Evolutionary conservation across 2,329 filamentous ascomycete genomes (phyloP).

Genomic region (Neurospora crassa): DNA sequence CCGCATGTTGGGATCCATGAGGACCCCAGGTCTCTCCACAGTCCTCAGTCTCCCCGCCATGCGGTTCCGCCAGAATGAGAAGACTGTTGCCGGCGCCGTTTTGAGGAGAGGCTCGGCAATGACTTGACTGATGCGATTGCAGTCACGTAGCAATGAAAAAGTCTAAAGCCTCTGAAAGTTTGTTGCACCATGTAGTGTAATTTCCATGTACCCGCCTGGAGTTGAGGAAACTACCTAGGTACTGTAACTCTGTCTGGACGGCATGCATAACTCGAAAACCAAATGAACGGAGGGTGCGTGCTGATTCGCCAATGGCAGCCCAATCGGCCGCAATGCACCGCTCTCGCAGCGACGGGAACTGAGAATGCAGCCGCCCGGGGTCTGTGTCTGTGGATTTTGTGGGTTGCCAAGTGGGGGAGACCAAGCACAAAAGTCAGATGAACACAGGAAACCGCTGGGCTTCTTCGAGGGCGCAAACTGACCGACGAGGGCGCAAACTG

Average conservation of each 20-base stretch:
- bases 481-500: neutral
- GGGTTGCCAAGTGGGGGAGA: neutral
- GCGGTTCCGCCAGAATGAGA: neutral
- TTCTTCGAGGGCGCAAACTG: neutral
- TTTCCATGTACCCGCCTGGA: neutral
- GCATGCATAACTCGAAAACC: neutral
- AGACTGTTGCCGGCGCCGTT: neutral
- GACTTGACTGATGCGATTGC: neutral
- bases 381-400: neutral
- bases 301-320: slow-evolving; percentile 4
- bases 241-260: neutral
- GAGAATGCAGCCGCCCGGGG: neutral
- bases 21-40: neutral
- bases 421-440: neutral
- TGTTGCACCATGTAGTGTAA: neutral
- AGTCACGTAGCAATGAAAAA: neutral
- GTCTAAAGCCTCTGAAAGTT: neutral
- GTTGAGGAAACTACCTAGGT: neutral
- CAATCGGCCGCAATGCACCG: neutral
- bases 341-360: neutral
- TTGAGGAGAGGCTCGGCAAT: neutral
- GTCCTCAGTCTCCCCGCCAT: neutral
- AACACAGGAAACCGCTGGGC: neutral
- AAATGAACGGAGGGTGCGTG: neutral
- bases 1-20: neutral